phyloP scores from a whole-genome alignment of 208 protist genomes.

The Acanthamoeba lugdunensis region DNA sequence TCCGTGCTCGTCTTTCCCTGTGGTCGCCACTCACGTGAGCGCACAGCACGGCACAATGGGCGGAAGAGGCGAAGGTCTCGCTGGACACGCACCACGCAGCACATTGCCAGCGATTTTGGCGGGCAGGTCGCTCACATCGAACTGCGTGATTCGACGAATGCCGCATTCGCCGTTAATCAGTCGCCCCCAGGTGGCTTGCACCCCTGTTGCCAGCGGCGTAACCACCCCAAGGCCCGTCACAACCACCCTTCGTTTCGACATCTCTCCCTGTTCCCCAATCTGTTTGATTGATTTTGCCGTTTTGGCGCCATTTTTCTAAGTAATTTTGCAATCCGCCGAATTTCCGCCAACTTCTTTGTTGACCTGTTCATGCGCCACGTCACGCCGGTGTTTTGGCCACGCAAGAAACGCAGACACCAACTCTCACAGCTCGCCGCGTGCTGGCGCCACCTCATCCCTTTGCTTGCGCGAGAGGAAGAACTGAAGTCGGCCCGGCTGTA shows the following conservation, averaged over 20 bases:
- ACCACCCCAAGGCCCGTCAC: slow-evolving; percentile 95
- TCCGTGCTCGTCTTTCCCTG: neutral
- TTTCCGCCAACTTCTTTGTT: neutral
- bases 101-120: slow-evolving; percentile 52
- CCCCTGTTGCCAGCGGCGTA: slow-evolving; percentile 91
- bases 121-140: slow-evolving; percentile 50
- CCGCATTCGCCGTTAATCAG: slow-evolving; percentile 88
- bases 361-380: neutral
- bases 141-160: slow-evolving; percentile 72
- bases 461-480: neutral
- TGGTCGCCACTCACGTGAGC: neutral
- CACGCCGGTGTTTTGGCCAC: neutral
- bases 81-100: neutral
- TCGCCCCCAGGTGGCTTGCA: slow-evolving; percentile 87
- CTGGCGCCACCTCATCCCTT: slow-evolving; percentile 44
- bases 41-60: neutral
- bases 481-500: no score
- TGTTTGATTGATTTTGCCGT: neutral
- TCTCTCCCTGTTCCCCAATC: neutral
- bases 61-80: neutral
- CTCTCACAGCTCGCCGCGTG: neutral
- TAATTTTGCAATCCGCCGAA: neutral
- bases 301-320: neutral
- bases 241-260: slow-evolving; percentile 89
- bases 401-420: neutral